Conservation (phyloP, 495 filamentous ascomycete species). For the Penicillium tannophilum region DNA sequence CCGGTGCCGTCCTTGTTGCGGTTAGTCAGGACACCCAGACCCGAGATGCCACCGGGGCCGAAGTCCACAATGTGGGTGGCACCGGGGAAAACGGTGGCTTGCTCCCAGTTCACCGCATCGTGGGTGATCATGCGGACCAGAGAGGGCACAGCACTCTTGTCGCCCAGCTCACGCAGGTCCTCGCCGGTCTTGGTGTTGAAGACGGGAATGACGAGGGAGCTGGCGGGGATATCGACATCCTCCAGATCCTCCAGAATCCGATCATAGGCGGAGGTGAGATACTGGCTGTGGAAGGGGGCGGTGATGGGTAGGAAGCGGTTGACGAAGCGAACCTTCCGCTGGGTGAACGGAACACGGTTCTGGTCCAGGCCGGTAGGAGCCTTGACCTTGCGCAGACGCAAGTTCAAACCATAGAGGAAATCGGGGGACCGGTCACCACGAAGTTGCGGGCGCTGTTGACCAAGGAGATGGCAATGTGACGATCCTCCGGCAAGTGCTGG, state of each 20-base stretch:
- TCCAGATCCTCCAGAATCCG: constrained; percentile 85
- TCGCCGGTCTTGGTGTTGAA: constrained; percentile 85
- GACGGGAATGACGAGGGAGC: constrained; percentile 75
- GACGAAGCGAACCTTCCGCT: constrained; percentile 93
- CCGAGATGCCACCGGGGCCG: constrained; percentile 93
- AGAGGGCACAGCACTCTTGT: constrained; percentile 71
- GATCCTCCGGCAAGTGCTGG: constrained; percentile 86
- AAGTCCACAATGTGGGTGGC: constrained; percentile 97
- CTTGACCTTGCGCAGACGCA: constrained; percentile 92
- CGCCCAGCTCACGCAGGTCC: constrained; percentile 69
- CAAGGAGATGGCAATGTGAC: constrained; percentile 92
- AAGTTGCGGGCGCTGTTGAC: constrained; percentile 96
- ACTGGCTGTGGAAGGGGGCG: constrained; percentile 95
- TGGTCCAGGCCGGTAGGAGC: constrained; percentile 96
- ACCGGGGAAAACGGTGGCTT: constrained; percentile 81
- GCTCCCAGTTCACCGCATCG: constrained; percentile 92
- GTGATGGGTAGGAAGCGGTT: constrained; percentile 98
- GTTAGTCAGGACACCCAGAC: constrained; percentile 94
- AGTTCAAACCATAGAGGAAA: constrained; percentile 95
- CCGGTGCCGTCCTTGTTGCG: constrained; percentile 98
- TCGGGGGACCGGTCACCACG: constrained; percentile 93
- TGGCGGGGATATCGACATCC: constrained; percentile 69
- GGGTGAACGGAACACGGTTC: constrained; percentile 88
- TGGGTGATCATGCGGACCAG: constrained; percentile 92
- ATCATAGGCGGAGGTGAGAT: constrained; percentile 75